Percentiles rank a stretch among this genome's conserved stretches.
Conservation (phyloP, 2,329 filamentous ascomycete genomes). For the Botrytis fragariae region DNA sequence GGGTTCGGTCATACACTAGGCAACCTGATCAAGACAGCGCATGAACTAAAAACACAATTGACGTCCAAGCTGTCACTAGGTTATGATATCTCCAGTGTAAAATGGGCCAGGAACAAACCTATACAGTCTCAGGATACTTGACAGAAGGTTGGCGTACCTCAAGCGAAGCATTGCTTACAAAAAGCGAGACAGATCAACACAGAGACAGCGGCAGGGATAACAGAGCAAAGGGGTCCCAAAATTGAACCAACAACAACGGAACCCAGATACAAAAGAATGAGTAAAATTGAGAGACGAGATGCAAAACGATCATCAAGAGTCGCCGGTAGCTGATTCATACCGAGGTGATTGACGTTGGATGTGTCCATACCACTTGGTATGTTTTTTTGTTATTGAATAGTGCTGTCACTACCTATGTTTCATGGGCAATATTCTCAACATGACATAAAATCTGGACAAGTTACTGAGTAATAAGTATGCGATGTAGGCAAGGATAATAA, state of each 20-base stretch:
- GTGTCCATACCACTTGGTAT: background rate
- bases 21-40: too few species aligned
- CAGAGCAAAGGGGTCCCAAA: constrained; percentile 57
- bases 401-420: background rate
- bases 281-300: constrained; percentile 40
- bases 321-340: background rate
- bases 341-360: background rate
- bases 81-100: too few species aligned
- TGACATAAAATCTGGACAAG: background rate
- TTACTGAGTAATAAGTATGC: background rate
- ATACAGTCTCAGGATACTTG: constrained; percentile 53
- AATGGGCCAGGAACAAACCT: too few species aligned
- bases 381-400: background rate
- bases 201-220: constrained; percentile 50
- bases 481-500: background rate
- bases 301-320: background rate
- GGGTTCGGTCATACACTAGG: too few species aligned
- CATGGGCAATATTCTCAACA: background rate
- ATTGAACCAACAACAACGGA: constrained; percentile 50
- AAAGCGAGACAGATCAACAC: constrained; percentile 60
- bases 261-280: constrained; percentile 57
- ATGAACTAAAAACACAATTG: too few species aligned
- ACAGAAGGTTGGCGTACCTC: constrained; percentile 57
- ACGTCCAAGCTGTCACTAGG: too few species aligned
- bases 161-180: constrained; percentile 57